Evolutionary conservation across 208 protist species (phyloP).

Genomic region (Wallacemonas sp.): DNA sequence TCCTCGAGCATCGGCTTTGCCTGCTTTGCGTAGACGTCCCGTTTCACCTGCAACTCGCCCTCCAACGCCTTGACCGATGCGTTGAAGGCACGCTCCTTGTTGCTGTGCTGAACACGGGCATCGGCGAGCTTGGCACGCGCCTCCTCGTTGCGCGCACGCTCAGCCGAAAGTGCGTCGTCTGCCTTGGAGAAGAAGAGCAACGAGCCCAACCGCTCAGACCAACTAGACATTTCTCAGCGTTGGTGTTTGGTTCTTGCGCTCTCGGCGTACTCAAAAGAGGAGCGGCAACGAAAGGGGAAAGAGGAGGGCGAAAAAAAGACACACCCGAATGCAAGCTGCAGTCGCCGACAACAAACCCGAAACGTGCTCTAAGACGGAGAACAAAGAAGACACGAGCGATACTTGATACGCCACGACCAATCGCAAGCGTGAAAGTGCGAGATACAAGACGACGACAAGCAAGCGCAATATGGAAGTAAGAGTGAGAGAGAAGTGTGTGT

Average conservation of each 20-base stretch:
- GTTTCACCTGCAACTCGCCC: slow-evolving; percentile 42
- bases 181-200: slow-evolving; percentile 51
- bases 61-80: slow-evolving; percentile 37
- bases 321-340: too few species aligned
- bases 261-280: background rate
- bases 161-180: slow-evolving; percentile 54
- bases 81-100: slow-evolving; percentile 36
- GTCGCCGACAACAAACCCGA: too few species aligned
- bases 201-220: slow-evolving; percentile 31
- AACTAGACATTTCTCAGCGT: slow-evolving; percentile 31
- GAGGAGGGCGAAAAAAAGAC: too few species aligned
- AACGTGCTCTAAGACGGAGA: too few species aligned
- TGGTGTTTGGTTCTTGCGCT: too few species aligned
- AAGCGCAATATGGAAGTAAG: too few species aligned
- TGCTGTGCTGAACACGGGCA: slow-evolving; percentile 35
- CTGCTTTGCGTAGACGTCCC: slow-evolving; percentile 42
- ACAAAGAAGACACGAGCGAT: too few species aligned
- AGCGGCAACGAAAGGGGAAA: too few species aligned
- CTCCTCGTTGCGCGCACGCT: slow-evolving; percentile 78
- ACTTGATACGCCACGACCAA: too few species aligned
- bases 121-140: slow-evolving; percentile 44
- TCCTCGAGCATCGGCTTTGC: slow-evolving; percentile 68
- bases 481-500: too few species aligned
- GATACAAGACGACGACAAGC: too few species aligned
- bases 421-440: too few species aligned